Evolutionary conservation across 2,329 filamentous ascomycete species (phyloP).

Genomic region (Diplodia intermedia): DNA sequence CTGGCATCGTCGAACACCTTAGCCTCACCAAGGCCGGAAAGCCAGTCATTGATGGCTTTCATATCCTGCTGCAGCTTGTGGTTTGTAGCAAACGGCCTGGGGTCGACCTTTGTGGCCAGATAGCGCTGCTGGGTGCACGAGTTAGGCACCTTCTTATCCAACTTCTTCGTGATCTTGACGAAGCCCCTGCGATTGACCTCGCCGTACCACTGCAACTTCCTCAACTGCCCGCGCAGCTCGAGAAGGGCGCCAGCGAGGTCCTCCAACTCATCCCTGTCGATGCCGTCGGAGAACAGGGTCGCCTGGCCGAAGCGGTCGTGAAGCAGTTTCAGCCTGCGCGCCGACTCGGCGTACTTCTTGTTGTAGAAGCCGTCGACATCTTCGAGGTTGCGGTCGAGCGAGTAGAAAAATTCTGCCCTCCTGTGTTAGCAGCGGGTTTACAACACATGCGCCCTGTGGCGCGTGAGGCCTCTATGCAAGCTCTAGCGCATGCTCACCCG

Average conservation of each 20-base stretch:
- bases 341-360: conserved; percentile 87
- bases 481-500: conserved; percentile 68
- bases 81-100: conserved; percentile 85
- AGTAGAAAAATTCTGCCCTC: conserved; percentile 88
- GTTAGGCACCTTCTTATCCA: conserved; percentile 89
- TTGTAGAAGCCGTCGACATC: conserved; percentile 97
- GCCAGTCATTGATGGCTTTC: conserved; percentile 85
- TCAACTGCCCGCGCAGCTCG: conserved; percentile 83
- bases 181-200: conserved; percentile 96
- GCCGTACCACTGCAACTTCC: conserved; percentile 96
- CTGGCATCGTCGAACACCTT: conserved; percentile 77
- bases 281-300: conserved; percentile 70
- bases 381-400: conserved; percentile 94
- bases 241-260: conserved; percentile 89
- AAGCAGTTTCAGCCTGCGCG: conserved; percentile 82
- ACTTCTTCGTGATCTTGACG: conserved; percentile 97
- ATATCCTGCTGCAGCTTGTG: conserved; percentile 63
- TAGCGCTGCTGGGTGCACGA: conserved; percentile 83
- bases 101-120: conserved; percentile 87
- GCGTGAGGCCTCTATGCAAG: conserved; percentile 9
- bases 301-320: conserved; percentile 85
- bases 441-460: neutral
- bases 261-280: conserved; percentile 88
- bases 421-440: conserved; percentile 15
- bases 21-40: conserved; percentile 79